phyloP scores from a whole-genome alignment of 805 yeast species.

The Naumovozyma castellii region DNA sequence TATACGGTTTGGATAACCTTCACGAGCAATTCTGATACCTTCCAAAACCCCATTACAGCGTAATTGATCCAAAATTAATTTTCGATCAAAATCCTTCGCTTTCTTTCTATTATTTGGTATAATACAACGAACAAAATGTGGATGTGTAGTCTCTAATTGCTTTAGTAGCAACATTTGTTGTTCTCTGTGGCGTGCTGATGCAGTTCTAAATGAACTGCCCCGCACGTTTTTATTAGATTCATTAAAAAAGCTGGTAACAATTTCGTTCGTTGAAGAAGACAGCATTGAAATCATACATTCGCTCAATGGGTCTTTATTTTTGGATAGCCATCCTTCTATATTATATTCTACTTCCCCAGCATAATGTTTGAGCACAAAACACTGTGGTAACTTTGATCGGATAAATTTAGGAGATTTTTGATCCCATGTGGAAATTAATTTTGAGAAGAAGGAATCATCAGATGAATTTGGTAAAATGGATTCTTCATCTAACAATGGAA shows the following conservation, averaged over 20 bases:
- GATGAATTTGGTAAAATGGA: slow-evolving; percentile 88
- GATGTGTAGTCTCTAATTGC: slow-evolving; percentile 72
- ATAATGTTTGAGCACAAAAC: slow-evolving; percentile 81
- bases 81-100: slow-evolving; percentile 63
- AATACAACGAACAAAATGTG: slow-evolving; percentile 95
- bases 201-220: slow-evolving; percentile 39
- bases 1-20: slow-evolving; percentile 92
- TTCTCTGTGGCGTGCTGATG: slow-evolving; percentile 81
- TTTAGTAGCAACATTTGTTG: slow-evolving; percentile 65
- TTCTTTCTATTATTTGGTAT: slow-evolving; percentile 74
- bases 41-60: slow-evolving; percentile 96
- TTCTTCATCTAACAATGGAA: slow-evolving; percentile 86
- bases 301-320: slow-evolving; percentile 87
- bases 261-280: slow-evolving; percentile 44
- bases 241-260: slow-evolving; percentile 49
- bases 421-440: slow-evolving; percentile 58
- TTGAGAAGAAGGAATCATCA: slow-evolving; percentile 74
- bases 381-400: slow-evolving; percentile 64
- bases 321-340: slow-evolving; percentile 86
- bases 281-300: slow-evolving; percentile 60
- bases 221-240: slow-evolving; percentile 12
- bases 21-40: slow-evolving; percentile 93
- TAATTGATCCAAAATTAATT: slow-evolving; percentile 74
- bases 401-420: slow-evolving; percentile 47
- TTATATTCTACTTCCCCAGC: slow-evolving; percentile 96